Evolutionary conservation across 176 grass and related monocot genomes (phyloP).

Genomic region (Avena eriantha): DNA sequence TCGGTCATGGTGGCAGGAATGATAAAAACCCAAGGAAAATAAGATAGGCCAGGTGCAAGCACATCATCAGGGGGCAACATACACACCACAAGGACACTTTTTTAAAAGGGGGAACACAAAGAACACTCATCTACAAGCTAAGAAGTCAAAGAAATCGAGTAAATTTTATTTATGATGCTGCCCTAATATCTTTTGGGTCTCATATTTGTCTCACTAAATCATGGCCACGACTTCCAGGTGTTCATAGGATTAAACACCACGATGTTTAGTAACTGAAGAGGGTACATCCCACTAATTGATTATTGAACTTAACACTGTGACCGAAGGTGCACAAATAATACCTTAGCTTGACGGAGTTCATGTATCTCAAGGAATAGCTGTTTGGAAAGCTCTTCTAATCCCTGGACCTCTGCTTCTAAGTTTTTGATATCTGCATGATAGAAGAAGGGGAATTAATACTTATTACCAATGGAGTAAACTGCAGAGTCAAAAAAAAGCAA

Average conservation of each 20-base stretch:
- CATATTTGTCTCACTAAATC: background rate
- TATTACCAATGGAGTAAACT: slow-evolving; percentile 9
- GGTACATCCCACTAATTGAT: background rate
- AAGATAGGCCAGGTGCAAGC: background rate
- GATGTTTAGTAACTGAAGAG: background rate
- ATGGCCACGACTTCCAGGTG: background rate
- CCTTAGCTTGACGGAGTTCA: slow-evolving; percentile 97
- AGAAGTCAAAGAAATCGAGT: background rate
- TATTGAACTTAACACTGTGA: background rate
- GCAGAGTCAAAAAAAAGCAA: background rate
- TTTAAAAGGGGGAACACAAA: background rate
- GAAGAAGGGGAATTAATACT: slow-evolving; percentile 30
- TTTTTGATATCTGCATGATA: slow-evolving; percentile 87
- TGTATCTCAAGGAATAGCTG: slow-evolving; percentile 97
- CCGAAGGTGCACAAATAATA: slow-evolving; percentile 37
- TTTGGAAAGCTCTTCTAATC: slow-evolving; percentile 97
- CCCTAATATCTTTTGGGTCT: background rate
- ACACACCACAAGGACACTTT: background rate
- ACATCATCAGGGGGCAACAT: background rate
- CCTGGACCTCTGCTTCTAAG: slow-evolving; percentile 93
- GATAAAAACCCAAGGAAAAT: background rate
- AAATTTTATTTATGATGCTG: background rate
- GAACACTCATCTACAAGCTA: background rate
- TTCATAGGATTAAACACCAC: background rate
- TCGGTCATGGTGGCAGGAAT: too few relatives aligned